Evolutionary conservation across 2,329 filamentous ascomycete species (phyloP).

Genomic region (Bipolaris sorokiniana): DNA sequence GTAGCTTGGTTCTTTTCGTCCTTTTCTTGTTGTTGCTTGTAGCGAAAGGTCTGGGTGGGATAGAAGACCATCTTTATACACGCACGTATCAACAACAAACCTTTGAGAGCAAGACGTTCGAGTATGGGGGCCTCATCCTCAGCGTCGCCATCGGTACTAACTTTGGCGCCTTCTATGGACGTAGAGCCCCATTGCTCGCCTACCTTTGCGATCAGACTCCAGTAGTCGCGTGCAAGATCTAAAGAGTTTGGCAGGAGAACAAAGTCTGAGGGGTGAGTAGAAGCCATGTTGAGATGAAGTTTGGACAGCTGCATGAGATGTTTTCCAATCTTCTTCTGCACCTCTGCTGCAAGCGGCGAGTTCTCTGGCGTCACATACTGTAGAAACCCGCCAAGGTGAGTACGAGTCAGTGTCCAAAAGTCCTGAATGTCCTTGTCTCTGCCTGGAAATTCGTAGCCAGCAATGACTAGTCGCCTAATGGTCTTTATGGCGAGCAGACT

Average conservation of each 20-base stretch:
- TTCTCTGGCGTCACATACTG: constrained; percentile 64
- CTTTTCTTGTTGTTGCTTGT: constrained; percentile 74
- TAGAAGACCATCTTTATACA: constrained; percentile 87
- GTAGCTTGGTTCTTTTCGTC: constrained; percentile 76
- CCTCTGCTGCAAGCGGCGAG: constrained; percentile 55
- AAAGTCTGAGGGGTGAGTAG: constrained; percentile 80
- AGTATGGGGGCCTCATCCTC: constrained; percentile 63
- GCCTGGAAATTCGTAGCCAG: constrained; percentile 84
- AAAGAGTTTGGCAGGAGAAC: constrained; percentile 80
- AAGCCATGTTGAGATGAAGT: constrained; percentile 85
- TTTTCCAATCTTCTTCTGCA: constrained; percentile 74
- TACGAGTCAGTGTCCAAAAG: constrained; percentile 81
- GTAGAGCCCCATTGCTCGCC: constrained; percentile 72
- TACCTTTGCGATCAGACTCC: constrained; percentile 78
- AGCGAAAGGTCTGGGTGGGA: constrained; percentile 82
- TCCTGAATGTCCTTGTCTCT: constrained; percentile 75
- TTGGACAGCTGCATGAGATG: constrained; percentile 91
- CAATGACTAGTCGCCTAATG: constrained; percentile 76
- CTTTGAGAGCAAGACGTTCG: constrained; percentile 83
- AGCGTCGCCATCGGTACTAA: constrained; percentile 55
- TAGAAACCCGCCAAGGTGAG: constrained; percentile 76
- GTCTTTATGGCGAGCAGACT: constrained; percentile 81
- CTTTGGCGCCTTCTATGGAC: constrained; percentile 48
- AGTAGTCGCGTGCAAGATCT: constrained; percentile 80
- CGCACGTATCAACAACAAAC: constrained; percentile 78